Conservation (phyloP, 2,329 filamentous ascomycete genomes). For the Botrytis medusae region DNA sequence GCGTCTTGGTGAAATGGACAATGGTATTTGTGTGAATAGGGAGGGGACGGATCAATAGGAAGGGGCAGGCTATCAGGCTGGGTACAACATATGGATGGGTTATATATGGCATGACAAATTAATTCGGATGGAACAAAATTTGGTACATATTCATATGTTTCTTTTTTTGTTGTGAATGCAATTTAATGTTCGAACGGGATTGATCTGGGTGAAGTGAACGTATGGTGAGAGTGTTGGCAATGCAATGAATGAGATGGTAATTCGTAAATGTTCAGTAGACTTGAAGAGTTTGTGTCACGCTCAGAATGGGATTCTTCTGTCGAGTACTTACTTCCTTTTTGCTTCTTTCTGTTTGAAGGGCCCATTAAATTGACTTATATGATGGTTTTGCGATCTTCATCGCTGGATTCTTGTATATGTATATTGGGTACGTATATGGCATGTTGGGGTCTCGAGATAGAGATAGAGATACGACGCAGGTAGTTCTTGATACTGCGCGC, state of each 20-base stretch:
- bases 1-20: neutral
- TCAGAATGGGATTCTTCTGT: neutral
- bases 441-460: neutral
- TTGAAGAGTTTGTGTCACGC: neutral
- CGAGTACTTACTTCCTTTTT: neutral
- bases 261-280: neutral
- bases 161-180: neutral
- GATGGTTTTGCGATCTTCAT: neutral
- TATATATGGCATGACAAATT: neutral
- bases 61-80: neutral
- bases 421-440: neutral
- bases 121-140: neutral
- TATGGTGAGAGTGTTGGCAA: neutral
- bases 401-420: neutral
- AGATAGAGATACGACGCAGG: neutral
- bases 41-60: neutral
- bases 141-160: neutral
- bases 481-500: neutral
- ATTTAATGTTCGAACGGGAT: neutral
- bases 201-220: neutral
- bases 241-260: neutral
- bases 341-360: neutral
- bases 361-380: neutral
- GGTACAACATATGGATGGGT: neutral
- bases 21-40: neutral